Percentiles rank a stretch among this genome's conserved stretches.
Conservation (phyloP, 805 yeast species). For the Candida rishiriensis region DNA sequence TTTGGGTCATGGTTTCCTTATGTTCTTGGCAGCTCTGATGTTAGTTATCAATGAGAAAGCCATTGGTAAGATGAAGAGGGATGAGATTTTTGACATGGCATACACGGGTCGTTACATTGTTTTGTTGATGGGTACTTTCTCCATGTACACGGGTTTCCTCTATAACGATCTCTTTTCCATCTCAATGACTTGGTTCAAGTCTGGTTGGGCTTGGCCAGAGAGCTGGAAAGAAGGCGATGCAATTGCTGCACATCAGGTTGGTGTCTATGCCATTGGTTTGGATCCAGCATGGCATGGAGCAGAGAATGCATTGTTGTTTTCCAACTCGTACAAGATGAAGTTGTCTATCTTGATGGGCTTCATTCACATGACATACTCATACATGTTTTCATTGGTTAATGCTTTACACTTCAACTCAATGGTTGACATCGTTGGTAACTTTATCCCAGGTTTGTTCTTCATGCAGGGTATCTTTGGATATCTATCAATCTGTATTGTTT, state of each 20-base stretch:
- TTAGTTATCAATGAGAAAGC: constrained; percentile 72
- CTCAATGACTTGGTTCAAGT: constrained; percentile 79
- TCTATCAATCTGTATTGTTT: constrained; percentile 75
- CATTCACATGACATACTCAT: constrained; percentile 89
- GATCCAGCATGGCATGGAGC: constrained; percentile 98
- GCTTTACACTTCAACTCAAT: constrained; percentile 60
- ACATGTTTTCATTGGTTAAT: constrained; percentile 79
- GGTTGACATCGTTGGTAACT: constrained; percentile 87
- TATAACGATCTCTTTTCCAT: constrained; percentile 93
- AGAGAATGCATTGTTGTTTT: constrained; percentile 82
- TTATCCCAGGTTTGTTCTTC: constrained; percentile 87
- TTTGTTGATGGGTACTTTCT: constrained; percentile 87
- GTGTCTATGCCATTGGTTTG: constrained; percentile 78
- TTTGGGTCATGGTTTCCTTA: constrained; percentile 88
- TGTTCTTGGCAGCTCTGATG: constrained; percentile 66
- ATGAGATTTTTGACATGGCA: constrained; percentile 96
- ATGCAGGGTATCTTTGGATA: constrained; percentile 98
- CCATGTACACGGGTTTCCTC: constrained; percentile 91
- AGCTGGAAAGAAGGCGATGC: constrained; percentile 64
- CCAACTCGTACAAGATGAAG: constrained; percentile 97
- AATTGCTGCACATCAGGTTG: constrained; percentile 59
- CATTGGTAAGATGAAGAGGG: constrained; percentile 66
- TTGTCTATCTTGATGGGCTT: constrained; percentile 92
- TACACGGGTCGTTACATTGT: constrained; percentile 88
- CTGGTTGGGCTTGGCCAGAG: constrained; percentile 95